These are phyloP conservation scores for Pistacia integerrima DNA, from an alignment of 345 rosid species.

Conservation along the genomic window DNA sequence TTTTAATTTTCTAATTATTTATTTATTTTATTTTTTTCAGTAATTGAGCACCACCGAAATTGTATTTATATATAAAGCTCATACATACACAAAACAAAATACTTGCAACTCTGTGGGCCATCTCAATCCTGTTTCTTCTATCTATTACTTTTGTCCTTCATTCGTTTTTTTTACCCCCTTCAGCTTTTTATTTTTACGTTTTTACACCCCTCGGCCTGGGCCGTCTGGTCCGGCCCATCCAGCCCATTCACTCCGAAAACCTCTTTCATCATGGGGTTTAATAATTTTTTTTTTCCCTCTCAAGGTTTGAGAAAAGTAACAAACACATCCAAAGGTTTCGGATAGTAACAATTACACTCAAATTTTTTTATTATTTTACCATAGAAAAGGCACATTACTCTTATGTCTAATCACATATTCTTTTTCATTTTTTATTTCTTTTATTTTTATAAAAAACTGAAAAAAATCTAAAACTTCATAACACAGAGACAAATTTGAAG, in stretches of 20 bases:
- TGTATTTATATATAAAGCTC: not conserved
- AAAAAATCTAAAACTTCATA: constrained; percentile 17
- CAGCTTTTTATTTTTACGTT: not conserved
- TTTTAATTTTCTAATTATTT: no score
- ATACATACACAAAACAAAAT: not conserved
- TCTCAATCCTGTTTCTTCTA: constrained; percentile 21
- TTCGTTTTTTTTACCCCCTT: constrained; percentile 4
- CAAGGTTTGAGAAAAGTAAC: no score
- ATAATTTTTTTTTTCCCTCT: constrained; percentile 7
- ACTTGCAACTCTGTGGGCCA: constrained; percentile 24
- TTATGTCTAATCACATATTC: no score
- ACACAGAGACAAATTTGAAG: constrained; percentile 95
- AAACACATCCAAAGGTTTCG: no score
- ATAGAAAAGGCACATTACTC: no score
- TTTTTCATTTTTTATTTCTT: no score
- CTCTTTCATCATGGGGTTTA: no score
- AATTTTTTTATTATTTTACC: no score
- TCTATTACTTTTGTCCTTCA: not conserved
- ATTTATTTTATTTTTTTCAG: no score
- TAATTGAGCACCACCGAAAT: constrained; percentile 7
- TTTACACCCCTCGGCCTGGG: not conserved
- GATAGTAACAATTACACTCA: no score
- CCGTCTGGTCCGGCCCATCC: not conserved
- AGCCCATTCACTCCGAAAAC: no score
- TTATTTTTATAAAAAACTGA: no score